These are phyloP conservation scores for Annulohypoxylon bovei DNA, from an alignment of 495 filamentous ascomycete species.

Conservation along the genomic window DNA sequence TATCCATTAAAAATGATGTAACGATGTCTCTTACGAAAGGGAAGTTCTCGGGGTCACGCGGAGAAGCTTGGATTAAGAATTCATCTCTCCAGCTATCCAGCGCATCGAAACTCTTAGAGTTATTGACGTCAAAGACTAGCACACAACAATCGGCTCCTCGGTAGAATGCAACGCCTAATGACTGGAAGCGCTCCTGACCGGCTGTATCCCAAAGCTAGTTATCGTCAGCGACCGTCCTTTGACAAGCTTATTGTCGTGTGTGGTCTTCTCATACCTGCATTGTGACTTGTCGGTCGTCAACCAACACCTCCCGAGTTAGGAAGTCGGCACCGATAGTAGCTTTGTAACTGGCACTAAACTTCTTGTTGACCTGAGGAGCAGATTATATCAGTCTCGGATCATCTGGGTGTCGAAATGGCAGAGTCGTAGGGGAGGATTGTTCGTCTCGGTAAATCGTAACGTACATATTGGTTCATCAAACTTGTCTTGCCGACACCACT, in stretches of 20 bases:
- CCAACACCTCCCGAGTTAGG: conserved; percentile 95
- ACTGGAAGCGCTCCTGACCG: conserved; percentile 97
- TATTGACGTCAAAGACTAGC: conserved; percentile 98
- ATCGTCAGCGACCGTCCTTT: conserved; percentile 29
- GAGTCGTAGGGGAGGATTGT: conserved; percentile 4
- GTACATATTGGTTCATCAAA: conserved; percentile 99
- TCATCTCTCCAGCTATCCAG: conserved; percentile 99
- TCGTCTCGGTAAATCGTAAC: conserved; percentile 45
- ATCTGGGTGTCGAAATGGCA: conserved; percentile 2
- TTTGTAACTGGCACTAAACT: conserved; percentile 99
- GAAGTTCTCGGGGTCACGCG: conserved; percentile 95
- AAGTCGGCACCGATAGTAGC: conserved; percentile 99
- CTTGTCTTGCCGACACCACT: conserved; percentile 99
- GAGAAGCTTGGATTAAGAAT: conserved; percentile 96
- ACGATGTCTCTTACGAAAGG: conserved; percentile 78
- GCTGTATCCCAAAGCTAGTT: conserved; percentile 96
- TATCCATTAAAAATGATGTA: background rate
- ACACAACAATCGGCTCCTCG: conserved; percentile 98
- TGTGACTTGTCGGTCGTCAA: conserved; percentile 95
- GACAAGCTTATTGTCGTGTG: conserved; percentile 17
- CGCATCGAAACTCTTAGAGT: conserved; percentile 98
- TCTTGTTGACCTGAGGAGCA: conserved; percentile 90
- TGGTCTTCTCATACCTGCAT: conserved; percentile 82
- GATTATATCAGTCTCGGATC: conserved; percentile 16
- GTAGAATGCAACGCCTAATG: conserved; percentile 97